Conservation (phyloP, 352 stramenopile species). For the Discostella stelligera region DNA sequence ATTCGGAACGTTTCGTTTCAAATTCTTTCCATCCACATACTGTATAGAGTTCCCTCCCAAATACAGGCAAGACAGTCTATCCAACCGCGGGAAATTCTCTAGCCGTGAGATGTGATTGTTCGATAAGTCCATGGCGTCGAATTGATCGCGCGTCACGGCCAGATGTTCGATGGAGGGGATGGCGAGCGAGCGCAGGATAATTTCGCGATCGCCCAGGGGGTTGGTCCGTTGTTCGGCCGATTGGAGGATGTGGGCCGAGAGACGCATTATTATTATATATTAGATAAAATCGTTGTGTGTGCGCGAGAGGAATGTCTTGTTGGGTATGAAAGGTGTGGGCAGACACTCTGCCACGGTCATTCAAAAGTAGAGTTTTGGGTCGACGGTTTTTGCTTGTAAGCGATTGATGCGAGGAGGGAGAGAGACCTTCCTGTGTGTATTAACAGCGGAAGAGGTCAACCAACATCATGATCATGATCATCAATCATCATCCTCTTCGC, state of each 20-base stretch:
- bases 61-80: constrained; percentile 50
- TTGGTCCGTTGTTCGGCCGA: constrained; percentile 77
- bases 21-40: constrained; percentile 60
- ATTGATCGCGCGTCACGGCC: constrained; percentile 65
- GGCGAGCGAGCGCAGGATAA: constrained; percentile 67
- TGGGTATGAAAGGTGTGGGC: no score
- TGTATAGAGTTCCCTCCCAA: constrained; percentile 68
- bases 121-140: constrained; percentile 73
- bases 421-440: no score
- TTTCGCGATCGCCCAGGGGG: constrained; percentile 69
- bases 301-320: background rate
- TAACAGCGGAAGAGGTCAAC: no score
- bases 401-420: no score
- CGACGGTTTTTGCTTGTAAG: no score
- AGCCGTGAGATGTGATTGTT: constrained; percentile 70
- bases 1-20: constrained; percentile 66
- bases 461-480: no score
- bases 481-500: no score
- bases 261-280: constrained; percentile 56
- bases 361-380: no score
- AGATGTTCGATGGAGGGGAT: constrained; percentile 77
- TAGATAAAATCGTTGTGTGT: no score
- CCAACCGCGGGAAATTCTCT: constrained; percentile 73
- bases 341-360: no score
- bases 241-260: constrained; percentile 73